Base-by-base conservation (phyloP, 768 basidiomycete species). In the Xerocomus brunneocitrinus region DNA sequence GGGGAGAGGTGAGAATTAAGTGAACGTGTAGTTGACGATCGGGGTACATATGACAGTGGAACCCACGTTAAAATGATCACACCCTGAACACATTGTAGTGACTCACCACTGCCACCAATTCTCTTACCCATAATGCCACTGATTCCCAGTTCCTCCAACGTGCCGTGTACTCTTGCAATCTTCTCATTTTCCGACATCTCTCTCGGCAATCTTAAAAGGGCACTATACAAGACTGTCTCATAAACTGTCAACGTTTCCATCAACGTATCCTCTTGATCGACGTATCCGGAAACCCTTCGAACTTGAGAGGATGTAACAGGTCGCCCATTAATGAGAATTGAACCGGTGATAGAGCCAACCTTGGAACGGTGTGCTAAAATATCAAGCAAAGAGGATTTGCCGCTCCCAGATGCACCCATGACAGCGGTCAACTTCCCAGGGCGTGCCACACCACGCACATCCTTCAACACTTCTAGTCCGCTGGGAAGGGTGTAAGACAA, bases 201-300 rank as follows among this genome's bases (percentile, higher is more conserved):
- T 61, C 94, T 74, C 13, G 97, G 97, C 27, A 99, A 69, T 58
- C 97, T 73, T 62, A 99, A 69, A 44, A 98, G 67, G 12, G 97
- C 97, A 48, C 91, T 94, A 66, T 97, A 97, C 49, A 98, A 69
- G 16, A 99, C 87, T 0, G 95, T 98, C 76, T 99, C 97, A 69
- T 98, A 98, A 22, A 98, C 97, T 3, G 95, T 99, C 71, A 98
- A 74, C 8, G 95, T 98, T 64, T 87, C 83, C 89, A 99, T 95
- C 58, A 99, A 72, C 9, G 93, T 97, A 68, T 99, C 97, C 69
- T 98, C 97, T 71, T 99, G 97, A 66, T 99, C 95, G 41, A 99
- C 97, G 59, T 90, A 99, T 30, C 97, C 97, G 58, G 88, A 84
- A 5, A 98, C 87, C 34, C 84, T 82, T 67, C 84, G 86, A 76